Evolutionary conservation across 352 stramenopile species (phyloP), one percentile per base, ranked within the genome.

Genomic region (Phytophthora pini): DNA sequence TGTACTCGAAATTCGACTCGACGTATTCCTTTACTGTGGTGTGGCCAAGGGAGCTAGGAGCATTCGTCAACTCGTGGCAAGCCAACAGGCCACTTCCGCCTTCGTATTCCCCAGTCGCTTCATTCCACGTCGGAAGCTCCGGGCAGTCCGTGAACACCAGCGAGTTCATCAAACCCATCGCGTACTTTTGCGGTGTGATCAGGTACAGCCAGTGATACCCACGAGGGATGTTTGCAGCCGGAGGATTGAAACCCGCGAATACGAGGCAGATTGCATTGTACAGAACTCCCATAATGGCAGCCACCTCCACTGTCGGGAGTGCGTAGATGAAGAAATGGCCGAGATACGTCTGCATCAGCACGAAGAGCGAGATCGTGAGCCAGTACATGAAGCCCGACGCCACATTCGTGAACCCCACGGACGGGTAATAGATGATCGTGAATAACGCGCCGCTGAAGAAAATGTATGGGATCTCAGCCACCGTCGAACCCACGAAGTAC

Each of bases 381-480:
- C 79, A 84, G 38, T 75, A 87, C 38, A 82, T 48, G 20, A 85
- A 52, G 4, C 41, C 66, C 4, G 72, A 70, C 4, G 47, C 43
- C 2, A 85, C 55, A n/a, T 64, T 64, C 17, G 63, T 73, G 53
- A 88, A 82, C 13, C 77, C 78, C 11, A 82, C 76, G 9, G 69
- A 75, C 32, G 77, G 77, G 27, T 73, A 87, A 45, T 69, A 85
- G 12, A 87, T 76, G 24, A 68, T 51, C 4, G 70, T 81, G 48
- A 84, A 87, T n/a, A 87, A 11, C 7, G 72, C 44, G 15, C 55
- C 53, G 3, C 49, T 71, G 20, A 69, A 62, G 56, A 87, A 80
- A 1, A 84, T 53, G 55, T 88, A 87, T 40, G 79, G 79, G 36
- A 88, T 84, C 68, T 98, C 94, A 9, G 76, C 72, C 22, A 98